Conservation (phyloP, 2,329 filamentous ascomycete genomes). For the Phialocephala subalpina region DNA sequence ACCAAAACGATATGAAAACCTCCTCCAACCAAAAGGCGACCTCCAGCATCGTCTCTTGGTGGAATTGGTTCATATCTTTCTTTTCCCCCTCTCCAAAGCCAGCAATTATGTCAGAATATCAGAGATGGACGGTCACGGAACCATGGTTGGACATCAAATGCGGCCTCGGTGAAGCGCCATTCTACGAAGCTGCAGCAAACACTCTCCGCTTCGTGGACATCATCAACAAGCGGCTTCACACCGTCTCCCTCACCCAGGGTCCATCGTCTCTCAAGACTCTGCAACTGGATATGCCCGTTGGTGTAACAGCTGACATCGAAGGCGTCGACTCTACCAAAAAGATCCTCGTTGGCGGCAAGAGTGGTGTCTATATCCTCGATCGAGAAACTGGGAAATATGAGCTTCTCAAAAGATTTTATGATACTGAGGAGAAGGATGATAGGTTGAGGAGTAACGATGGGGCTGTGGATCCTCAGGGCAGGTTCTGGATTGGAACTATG, state of each 20-base stretch:
- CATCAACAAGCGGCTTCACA: slow-evolving; percentile 77
- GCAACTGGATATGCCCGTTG: slow-evolving; percentile 62
- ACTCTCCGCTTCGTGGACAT: slow-evolving; percentile 84
- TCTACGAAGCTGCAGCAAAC: slow-evolving; percentile 72
- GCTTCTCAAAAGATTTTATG: slow-evolving; percentile 59
- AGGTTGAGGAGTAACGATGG: slow-evolving; percentile 81
- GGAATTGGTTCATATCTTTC: slow-evolving; percentile 27
- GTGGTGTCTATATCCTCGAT: slow-evolving; percentile 82
- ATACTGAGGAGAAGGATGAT: slow-evolving; percentile 42
- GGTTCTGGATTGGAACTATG: slow-evolving; percentile 89
- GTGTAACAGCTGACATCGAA: slow-evolving; percentile 81
- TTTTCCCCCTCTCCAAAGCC: slow-evolving; percentile 14
- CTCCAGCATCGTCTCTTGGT: slow-evolving; percentile 24
- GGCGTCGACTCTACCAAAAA: slow-evolving; percentile 66
- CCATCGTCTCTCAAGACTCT: slow-evolving; percentile 42
- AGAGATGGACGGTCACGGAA: slow-evolving; percentile 56
- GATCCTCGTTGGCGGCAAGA: slow-evolving; percentile 82
- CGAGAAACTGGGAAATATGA: slow-evolving; percentile 63
- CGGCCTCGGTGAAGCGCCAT: slow-evolving; percentile 76
- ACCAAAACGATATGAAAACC: slow-evolving; percentile 13
- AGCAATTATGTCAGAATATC: slow-evolving; percentile 34
- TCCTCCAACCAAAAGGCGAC: slow-evolving; percentile 1
- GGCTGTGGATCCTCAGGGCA: slow-evolving; percentile 78
- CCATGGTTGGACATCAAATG: slow-evolving; percentile 68
- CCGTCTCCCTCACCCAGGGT: slow-evolving; percentile 70